A percentile compares a stretch with the other conserved stretches of the same genome.
Evolutionary conservation across 345 rosid species (phyloP).

Genomic region (Mallotus nudiflorus): DNA sequence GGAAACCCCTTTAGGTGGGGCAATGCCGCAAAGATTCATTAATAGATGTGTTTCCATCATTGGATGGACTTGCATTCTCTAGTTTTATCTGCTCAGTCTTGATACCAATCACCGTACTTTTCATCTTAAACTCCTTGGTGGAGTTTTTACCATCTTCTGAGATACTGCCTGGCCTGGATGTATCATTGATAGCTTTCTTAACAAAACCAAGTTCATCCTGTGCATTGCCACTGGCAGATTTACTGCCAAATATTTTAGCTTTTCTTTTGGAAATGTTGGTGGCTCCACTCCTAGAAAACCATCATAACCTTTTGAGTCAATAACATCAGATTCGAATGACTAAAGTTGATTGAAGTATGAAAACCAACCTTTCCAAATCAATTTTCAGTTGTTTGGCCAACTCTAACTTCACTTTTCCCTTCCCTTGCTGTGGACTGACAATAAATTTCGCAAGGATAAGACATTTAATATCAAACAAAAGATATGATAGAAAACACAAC

Average conservation of each 20-base stretch:
- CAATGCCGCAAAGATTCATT: neutral
- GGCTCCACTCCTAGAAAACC: slow-evolving; percentile 24
- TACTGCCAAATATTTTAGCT: slow-evolving; percentile 12
- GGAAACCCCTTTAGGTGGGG: too few species aligned
- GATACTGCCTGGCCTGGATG: neutral
- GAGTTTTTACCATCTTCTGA: slow-evolving; percentile 3
- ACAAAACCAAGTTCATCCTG: neutral
- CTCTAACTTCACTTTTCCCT: slow-evolving; percentile 23
- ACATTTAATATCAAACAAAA: slow-evolving; percentile 7
- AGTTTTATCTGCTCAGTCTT: neutral
- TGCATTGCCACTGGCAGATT: neutral
- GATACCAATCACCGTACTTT: slow-evolving; percentile 2
- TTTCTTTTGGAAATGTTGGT: slow-evolving; percentile 17
- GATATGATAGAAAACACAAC: neutral
- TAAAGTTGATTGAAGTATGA: neutral
- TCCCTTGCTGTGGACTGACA: slow-evolving; percentile 37
- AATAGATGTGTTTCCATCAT: neutral
- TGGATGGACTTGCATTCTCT: neutral
- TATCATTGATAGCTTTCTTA: slow-evolving; percentile 1
- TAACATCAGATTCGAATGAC: neutral
- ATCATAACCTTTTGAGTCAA: slow-evolving; percentile 1
- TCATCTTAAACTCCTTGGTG: slow-evolving; percentile 2
- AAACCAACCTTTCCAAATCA: slow-evolving; percentile 33
- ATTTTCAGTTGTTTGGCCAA: slow-evolving; percentile 17
- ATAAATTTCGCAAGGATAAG: slow-evolving; percentile 16